Evolutionary conservation across 192 early-diverging fungal species (phyloP).

Genomic region (Coemansia sp.): DNA sequence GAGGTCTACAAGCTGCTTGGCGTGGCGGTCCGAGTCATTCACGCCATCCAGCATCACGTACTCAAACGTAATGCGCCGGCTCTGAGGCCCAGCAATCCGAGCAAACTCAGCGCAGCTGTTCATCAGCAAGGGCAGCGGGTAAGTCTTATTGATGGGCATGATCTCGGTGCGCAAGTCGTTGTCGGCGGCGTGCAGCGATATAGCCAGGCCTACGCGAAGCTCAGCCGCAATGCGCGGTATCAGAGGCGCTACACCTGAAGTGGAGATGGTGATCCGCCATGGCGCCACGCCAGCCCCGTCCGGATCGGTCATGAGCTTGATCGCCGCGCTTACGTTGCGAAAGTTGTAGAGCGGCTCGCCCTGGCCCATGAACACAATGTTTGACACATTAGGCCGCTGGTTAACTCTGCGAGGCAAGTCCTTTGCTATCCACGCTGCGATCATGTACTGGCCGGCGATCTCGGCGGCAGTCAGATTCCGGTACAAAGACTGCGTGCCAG

Average conservation of each 20-base stretch:
- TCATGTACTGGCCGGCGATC: slow-evolving; percentile 71
- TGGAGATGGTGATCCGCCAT: slow-evolving; percentile 80
- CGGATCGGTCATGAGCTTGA: slow-evolving; percentile 61
- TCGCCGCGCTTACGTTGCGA: slow-evolving; percentile 63
- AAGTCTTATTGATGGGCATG: slow-evolving; percentile 87
- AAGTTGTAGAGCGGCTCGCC: slow-evolving; percentile 90
- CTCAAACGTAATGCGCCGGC: slow-evolving; percentile 84
- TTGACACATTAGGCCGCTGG: slow-evolving; percentile 62
- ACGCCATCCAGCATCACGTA: slow-evolving; percentile 87
- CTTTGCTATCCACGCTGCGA: slow-evolving; percentile 58
- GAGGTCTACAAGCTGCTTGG: slow-evolving; percentile 65
- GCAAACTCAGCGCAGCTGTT: slow-evolving; percentile 69
- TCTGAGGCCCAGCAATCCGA: slow-evolving; percentile 55
- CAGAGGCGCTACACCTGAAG: slow-evolving; percentile 81
- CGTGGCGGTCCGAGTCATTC: slow-evolving; percentile 76
- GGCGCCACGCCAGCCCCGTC: slow-evolving; percentile 66
- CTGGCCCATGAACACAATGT: slow-evolving; percentile 94
- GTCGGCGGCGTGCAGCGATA: slow-evolving; percentile 84
- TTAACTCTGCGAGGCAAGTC: slow-evolving; percentile 61
- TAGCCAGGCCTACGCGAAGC: slow-evolving; percentile 70
- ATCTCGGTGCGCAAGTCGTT: slow-evolving; percentile 73
- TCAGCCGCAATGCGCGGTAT: slow-evolving; percentile 75
- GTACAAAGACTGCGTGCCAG: slow-evolving; percentile 83
- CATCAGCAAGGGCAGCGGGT: slow-evolving; percentile 71
- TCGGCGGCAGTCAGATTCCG: slow-evolving; percentile 75